Conservation (phyloP, 371 early-diverging fungal species). For the Coemansia sp. region DNA sequence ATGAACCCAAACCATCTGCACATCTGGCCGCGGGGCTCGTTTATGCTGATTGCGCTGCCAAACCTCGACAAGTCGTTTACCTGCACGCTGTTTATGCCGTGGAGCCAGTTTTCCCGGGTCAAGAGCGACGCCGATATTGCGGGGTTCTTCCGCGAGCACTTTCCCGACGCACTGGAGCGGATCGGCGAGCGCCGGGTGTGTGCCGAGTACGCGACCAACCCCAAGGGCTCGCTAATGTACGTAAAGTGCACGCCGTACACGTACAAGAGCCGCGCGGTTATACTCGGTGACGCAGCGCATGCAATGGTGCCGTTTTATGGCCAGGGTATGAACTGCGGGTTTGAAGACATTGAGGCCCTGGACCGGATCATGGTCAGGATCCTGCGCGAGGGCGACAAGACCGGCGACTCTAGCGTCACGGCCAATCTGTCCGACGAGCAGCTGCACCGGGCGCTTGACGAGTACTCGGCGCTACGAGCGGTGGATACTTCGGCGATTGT, state of each 20-base stretch:
- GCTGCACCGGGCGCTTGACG: slow-evolving; percentile 64
- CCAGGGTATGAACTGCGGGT: slow-evolving; percentile 98
- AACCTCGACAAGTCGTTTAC: slow-evolving; percentile 93
- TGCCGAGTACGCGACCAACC: slow-evolving; percentile 78
- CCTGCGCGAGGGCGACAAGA: neutral
- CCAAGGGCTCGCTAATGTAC: slow-evolving; percentile 80
- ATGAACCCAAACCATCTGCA: slow-evolving; percentile 91
- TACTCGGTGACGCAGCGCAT: slow-evolving; percentile 96
- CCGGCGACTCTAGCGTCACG: slow-evolving; percentile 9
- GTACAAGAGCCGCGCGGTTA: slow-evolving; percentile 70
- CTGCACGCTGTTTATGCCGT: slow-evolving; percentile 95
- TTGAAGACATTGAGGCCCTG: slow-evolving; percentile 87
- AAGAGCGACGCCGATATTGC: slow-evolving; percentile 66
- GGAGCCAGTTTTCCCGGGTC: slow-evolving; percentile 77
- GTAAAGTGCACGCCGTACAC: slow-evolving; percentile 90
- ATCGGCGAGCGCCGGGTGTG: slow-evolving; percentile 73
- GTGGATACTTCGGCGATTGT: slow-evolving; percentile 89
- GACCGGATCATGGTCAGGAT: slow-evolving; percentile 51
- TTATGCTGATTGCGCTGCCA: slow-evolving; percentile 96
- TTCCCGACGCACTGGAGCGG: slow-evolving; percentile 79
- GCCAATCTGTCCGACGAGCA: slow-evolving; percentile 28
- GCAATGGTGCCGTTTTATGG: slow-evolving; percentile 98
- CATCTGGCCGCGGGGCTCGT: slow-evolving; percentile 95
- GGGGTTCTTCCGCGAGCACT: slow-evolving; percentile 74
- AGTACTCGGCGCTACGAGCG: slow-evolving; percentile 72